Evolutionary conservation across 306 rosid species (phyloP), one percentile per base, ranked within the genome.

Genomic region (barrel medic (Medicago truncatula)): DNA sequence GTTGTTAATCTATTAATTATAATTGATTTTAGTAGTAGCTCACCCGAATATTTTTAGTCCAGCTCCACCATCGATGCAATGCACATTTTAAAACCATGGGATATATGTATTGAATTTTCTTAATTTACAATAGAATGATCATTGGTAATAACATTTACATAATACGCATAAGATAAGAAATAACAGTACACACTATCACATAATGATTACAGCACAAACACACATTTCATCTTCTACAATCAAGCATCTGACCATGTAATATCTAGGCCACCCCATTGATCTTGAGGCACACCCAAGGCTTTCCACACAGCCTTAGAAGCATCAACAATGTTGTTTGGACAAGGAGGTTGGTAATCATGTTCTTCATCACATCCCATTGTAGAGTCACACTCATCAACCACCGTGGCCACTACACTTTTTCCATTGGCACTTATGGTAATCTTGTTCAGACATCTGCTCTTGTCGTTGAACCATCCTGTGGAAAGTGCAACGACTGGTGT

Each of bases 321-420:
- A 69, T 82, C 91, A 28, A 85, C 86, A 53, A 87, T 56, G 76
- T 82, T 80, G 67, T 84, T 82, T 15, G 78, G 31, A 56, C 91
- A 85, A 0, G 87, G 82, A 47, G 87, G 84, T 50, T 82, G 86
- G 31, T 53, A 86, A 49, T 75, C 87, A 70, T 86, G 88, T 1
- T 78, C 80, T 0, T 31, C 49, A 80, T 85, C 86, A 74, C 89
- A 88, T 28, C 93, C 87, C 25, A 11, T 74, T 0, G 79, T 82
- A 0, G 89, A 88, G 77, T 86, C 87, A 73, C 90, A 84, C 70
- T 86, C 81, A 13, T 86, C 89, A 14, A 89, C 86, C 23, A 88
- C 93, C 79, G 5, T 82, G 1, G 87, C 88, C 12, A 47, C 66
- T 76, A 88, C 87, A 23, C 81, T 89, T 5, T 58, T 38, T 3